Evolutionary conservation across 345 rosid genomes (phyloP), one percentile per base, ranked within the genome.

Genomic region (Salix dunnii): DNA sequence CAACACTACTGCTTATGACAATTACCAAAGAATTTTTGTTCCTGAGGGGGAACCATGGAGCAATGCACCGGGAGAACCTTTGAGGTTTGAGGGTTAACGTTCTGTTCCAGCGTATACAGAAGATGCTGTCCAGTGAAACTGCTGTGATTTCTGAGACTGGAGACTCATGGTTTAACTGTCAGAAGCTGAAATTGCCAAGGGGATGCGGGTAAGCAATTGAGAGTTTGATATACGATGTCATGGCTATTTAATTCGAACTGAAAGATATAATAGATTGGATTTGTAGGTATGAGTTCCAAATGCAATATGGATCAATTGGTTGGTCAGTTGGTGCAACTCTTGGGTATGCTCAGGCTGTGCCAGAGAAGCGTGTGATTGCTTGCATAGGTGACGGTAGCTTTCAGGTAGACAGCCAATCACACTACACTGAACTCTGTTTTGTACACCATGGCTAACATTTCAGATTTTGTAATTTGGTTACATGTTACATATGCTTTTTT

Each of bases 231-330:
- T 51, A n/a, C 13, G 13, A 38, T 42, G 13, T 42, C 1, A 35
- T 63, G 17, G 3, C 0, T 49, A 9, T 38, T 28, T 23, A 31
- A 7, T n/a, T 75, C 36, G 31, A 2, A 62, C 33, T 49, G 3
- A 23, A 0, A 1, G 28, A 68, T 55, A 38, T 66, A 64, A 67
- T 9, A 38, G 23, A 16, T 33, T 60, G 72, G 68, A 13, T 74
- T 62, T 76, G 81, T 79, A 90, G 93, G 77, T 92, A 92, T 81
- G 97, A 92, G 78, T 92, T 92, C 83, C 94, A 92, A 81, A 90
- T 92, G 97, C 97, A 92, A 74, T 92, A 92, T 72, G 97, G 97
- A 76, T 92, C 97, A 13, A 92, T 92, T 74, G 97, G 97, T 17
- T 92, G 97, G 97, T 92, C 97, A 0, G 91, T 92, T 38, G 97